These are phyloP conservation scores for Cicer arietinum DNA, from an alignment of 306 rosid species.

Conservation along the genomic window DNA sequence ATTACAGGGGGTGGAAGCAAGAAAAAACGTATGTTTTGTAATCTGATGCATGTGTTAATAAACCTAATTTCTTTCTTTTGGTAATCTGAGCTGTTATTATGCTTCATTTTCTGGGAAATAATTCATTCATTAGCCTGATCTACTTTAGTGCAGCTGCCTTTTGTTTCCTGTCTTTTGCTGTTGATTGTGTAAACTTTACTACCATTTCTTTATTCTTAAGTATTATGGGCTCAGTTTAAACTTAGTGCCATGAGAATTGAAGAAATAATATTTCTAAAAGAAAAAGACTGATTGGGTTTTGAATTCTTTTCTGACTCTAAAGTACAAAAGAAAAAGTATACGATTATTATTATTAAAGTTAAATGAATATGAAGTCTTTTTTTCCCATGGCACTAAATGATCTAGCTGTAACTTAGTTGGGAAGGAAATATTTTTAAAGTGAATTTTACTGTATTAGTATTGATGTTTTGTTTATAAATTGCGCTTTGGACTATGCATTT, in stretches of 20 bases:
- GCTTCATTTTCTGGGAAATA: conserved; percentile 25
- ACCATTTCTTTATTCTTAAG: conserved; percentile 1
- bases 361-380: not conserved
- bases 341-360: not conserved
- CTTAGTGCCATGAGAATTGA: not conserved
- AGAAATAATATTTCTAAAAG: conserved; percentile 20
- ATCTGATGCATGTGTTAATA: conserved; percentile 28
- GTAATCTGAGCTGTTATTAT: conserved; percentile 15
- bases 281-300: conserved; percentile 8
- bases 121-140: conserved; percentile 7
- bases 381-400: not conserved
- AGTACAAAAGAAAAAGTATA: not conserved
- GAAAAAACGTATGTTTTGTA: conserved; percentile 75
- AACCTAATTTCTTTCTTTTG: conserved; percentile 9
- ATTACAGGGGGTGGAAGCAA: conserved; percentile 93
- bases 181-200: conserved; percentile 20
- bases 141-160: conserved; percentile 10
- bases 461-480: conserved; percentile 7
- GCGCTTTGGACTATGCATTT: not conserved
- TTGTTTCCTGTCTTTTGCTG: not conserved
- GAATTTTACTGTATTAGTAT: conserved; percentile 9
- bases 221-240: not conserved
- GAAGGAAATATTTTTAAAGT: conserved; percentile 28
- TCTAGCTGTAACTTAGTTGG: conserved; percentile 25
- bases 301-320: conserved; percentile 25